Evolutionary conservation across 1,284 basidiomycete species (phyloP).

Genomic region (Fomitopsis schrenkii): DNA sequence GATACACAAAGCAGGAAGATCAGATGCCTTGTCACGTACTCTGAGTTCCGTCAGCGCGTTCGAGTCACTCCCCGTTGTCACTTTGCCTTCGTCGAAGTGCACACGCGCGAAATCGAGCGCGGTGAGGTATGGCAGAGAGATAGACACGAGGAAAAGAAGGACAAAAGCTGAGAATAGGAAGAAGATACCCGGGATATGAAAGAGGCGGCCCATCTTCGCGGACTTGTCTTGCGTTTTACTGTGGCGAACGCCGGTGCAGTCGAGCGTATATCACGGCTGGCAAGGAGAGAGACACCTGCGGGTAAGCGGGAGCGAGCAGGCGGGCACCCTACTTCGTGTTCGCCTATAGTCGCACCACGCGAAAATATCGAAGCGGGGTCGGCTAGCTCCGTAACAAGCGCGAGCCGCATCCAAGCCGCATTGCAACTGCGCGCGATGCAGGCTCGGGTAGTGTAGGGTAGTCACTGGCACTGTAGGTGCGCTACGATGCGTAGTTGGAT

Average conservation of each 20-base stretch:
- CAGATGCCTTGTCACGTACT: conserved; percentile 36
- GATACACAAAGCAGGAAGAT: not conserved
- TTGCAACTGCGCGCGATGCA: not conserved
- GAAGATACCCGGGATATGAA: conserved; percentile 61
- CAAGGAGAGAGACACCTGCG: not conserved
- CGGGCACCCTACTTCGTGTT: not conserved
- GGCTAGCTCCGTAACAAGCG: not conserved
- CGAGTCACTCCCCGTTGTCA: conserved; percentile 27
- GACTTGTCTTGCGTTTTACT: not conserved
- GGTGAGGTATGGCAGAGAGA: conserved; percentile 65
- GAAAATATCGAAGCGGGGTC: not conserved
- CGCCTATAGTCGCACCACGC: not conserved
- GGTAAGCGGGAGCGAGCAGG: not conserved
- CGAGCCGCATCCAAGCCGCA: not conserved
- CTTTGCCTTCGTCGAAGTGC: conserved; percentile 35
- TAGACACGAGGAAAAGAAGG: conserved; percentile 60
- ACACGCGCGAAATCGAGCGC: conserved; percentile 62
- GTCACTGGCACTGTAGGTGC: too few species aligned
- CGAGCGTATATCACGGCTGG: not conserved
- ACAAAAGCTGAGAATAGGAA: conserved; percentile 62
- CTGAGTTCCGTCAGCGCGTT: conserved; percentile 42
- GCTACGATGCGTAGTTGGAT: too few species aligned
- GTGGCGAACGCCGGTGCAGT: not conserved
- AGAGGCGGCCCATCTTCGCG: conserved; percentile 21
- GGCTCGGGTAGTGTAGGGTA: too few species aligned